Conservation (phyloP, 306 rosid species). For the Malus orientalis region DNA sequence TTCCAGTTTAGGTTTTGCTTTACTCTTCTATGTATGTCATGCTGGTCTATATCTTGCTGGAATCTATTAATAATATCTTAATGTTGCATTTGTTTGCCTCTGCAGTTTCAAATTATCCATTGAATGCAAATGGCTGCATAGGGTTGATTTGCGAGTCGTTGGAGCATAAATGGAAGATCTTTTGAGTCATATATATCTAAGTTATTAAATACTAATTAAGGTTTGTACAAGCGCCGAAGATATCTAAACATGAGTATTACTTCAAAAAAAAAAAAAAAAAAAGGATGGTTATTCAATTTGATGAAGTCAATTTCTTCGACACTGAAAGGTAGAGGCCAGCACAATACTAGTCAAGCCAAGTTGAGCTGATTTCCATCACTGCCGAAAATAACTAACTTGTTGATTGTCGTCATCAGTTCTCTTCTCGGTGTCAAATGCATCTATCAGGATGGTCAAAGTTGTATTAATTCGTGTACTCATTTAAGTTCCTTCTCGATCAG, state of each 20-base stretch:
- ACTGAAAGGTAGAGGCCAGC: too few species aligned
- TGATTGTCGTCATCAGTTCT: background rate
- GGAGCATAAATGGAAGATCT: conserved; percentile 10
- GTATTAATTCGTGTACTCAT: conserved; percentile 63
- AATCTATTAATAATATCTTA: background rate
- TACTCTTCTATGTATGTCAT: background rate
- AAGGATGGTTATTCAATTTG: too few species aligned
- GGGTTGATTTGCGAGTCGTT: conserved; percentile 14
- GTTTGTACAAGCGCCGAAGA: background rate
- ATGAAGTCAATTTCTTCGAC: too few species aligned
- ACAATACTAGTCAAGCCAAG: too few species aligned
- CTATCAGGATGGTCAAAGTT: conserved; percentile 98
- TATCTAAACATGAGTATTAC: too few species aligned
- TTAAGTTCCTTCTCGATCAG: conserved; percentile 41
- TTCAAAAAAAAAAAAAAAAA: too few species aligned
- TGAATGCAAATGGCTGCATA: background rate
- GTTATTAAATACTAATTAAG: background rate
- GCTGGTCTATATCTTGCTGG: background rate
- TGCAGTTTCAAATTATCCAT: conserved; percentile 8
- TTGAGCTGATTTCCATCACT: too few species aligned
- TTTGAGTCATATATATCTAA: background rate
- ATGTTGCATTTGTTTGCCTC: background rate
- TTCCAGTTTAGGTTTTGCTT: background rate
- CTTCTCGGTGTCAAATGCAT: conserved; percentile 72
- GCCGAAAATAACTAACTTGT: too few species aligned